Conservation (phyloP, 108 stramenopile species). For the Skeletonema potamos region DNA sequence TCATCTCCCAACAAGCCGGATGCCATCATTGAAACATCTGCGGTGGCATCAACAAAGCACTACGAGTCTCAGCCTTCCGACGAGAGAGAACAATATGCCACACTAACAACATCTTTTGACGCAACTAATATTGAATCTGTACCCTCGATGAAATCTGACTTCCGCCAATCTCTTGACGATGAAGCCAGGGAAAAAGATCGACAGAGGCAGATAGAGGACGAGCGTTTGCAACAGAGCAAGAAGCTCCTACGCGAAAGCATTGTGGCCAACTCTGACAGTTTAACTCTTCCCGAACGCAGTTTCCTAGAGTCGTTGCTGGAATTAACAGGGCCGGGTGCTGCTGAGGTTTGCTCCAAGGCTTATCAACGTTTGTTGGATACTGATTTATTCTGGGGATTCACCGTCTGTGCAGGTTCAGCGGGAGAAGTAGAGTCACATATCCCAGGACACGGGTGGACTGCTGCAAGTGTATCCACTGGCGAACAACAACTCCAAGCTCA, state of each 20-base stretch:
- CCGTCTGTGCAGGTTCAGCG: slow-evolving; percentile 12
- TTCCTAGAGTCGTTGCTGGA: slow-evolving; percentile 28
- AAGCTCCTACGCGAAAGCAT: not conserved
- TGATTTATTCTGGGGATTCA: slow-evolving; percentile 28
- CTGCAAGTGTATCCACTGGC: not conserved
- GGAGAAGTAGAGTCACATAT: slow-evolving; percentile 7
- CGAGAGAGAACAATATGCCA: not conserved
- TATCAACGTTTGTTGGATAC: slow-evolving; percentile 15
- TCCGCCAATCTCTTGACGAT: slow-evolving; percentile 5
- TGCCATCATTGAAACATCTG: not conserved
- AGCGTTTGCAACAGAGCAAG: not conserved
- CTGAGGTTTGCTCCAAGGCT: slow-evolving; percentile 21
- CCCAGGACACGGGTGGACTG: slow-evolving; percentile 10
- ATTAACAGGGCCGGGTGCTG: slow-evolving; percentile 17
- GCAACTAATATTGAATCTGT: not conserved
- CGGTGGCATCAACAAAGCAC: not conserved
- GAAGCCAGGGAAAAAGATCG: slow-evolving; percentile 1
- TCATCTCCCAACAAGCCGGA: not conserved
- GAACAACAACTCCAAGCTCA: not conserved
- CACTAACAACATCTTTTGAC: not conserved
- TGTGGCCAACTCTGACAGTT: not conserved
- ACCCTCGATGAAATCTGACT: not conserved
- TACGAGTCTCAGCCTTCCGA: not conserved
- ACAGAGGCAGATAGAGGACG: not conserved
- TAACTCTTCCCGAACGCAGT: slow-evolving; percentile 21